Evolutionary conservation across 306 rosid genomes (phyloP).

Genomic region (Prunus armeniaca): DNA sequence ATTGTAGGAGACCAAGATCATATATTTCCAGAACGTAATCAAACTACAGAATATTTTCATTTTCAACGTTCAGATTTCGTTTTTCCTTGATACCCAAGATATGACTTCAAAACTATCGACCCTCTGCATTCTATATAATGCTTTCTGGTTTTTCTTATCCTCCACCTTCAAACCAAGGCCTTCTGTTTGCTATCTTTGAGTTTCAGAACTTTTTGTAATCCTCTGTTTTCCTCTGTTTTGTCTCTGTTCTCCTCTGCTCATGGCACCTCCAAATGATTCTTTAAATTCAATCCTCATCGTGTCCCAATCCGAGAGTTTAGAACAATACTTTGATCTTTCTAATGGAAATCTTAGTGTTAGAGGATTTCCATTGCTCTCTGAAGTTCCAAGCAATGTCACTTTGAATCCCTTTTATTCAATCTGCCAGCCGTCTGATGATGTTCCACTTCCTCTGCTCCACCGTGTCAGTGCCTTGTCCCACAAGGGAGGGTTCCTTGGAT

Average conservation of each 20-base stretch:
- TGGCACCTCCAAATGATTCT: slow-evolving; percentile 69
- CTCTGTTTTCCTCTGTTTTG: not conserved
- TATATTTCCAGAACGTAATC: not conserved
- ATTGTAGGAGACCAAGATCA: not conserved
- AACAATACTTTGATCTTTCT: slow-evolving; percentile 39
- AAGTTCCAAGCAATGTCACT: slow-evolving; percentile 66
- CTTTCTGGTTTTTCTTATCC: not conserved
- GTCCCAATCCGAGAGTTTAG: slow-evolving; percentile 18
- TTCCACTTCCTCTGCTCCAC: slow-evolving; percentile 51
- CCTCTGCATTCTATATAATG: not conserved
- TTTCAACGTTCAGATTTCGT: not conserved
- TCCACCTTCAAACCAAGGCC: not conserved
- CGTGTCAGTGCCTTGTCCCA: slow-evolving; percentile 45
- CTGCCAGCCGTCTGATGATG: slow-evolving; percentile 38
- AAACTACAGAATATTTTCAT: not conserved
- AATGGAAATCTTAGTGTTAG: slow-evolving; percentile 43
- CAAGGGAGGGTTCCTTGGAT: slow-evolving; percentile 82
- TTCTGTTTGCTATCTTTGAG: not conserved
- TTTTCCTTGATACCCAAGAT: not conserved
- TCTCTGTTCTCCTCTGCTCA: not conserved
- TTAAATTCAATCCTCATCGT: slow-evolving; percentile 1
- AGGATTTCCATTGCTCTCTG: slow-evolving; percentile 53
- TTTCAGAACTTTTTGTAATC: not conserved
- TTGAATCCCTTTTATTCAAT: slow-evolving; percentile 51
- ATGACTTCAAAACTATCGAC: not conserved